phyloP scores from a whole-genome alignment of 208 protist genomes.

The Crithidia brevicula region DNA sequence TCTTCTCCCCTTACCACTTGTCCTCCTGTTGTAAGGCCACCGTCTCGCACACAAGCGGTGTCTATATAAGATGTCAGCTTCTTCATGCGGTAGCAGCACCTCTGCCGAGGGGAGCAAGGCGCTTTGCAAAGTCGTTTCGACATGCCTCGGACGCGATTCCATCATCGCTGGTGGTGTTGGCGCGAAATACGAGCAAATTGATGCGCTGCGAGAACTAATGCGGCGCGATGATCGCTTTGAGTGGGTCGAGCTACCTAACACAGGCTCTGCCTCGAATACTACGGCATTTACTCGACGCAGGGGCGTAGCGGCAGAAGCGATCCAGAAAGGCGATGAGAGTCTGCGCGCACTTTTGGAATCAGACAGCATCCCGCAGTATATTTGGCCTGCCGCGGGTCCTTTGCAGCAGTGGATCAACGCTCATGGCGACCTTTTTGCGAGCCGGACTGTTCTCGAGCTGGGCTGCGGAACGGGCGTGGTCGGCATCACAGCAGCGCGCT shows the following conservation, averaged over 20 bases:
- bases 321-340: background rate
- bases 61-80: too few relatives aligned
- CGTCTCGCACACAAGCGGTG: too few relatives aligned
- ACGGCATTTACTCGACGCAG: too few relatives aligned
- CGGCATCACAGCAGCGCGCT: conserved; percentile 38
- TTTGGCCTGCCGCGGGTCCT: conserved; percentile 49
- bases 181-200: conserved; percentile 7
- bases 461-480: conserved; percentile 61
- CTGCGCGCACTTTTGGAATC: conserved; percentile 32
- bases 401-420: conserved; percentile 40
- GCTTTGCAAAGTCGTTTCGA: too few relatives aligned
- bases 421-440: conserved; percentile 27
- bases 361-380: conserved; percentile 57
- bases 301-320: background rate
- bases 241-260: conserved; percentile 18
- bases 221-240: conserved; percentile 19
- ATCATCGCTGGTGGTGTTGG: conserved; percentile 1
- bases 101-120: too few relatives aligned
- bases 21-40: too few relatives aligned
- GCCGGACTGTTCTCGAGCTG: conserved; percentile 61
- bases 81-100: too few relatives aligned
- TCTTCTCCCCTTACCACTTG: too few relatives aligned
- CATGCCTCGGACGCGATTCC: background rate
- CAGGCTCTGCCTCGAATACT: background rate
- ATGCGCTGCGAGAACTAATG: conserved; percentile 17